Evolutionary conservation across 225 moss, liverwort and hornwort genomes (phyloP), one percentile per base, ranked within the genome.

Genomic region (Marchantia paleacea): DNA sequence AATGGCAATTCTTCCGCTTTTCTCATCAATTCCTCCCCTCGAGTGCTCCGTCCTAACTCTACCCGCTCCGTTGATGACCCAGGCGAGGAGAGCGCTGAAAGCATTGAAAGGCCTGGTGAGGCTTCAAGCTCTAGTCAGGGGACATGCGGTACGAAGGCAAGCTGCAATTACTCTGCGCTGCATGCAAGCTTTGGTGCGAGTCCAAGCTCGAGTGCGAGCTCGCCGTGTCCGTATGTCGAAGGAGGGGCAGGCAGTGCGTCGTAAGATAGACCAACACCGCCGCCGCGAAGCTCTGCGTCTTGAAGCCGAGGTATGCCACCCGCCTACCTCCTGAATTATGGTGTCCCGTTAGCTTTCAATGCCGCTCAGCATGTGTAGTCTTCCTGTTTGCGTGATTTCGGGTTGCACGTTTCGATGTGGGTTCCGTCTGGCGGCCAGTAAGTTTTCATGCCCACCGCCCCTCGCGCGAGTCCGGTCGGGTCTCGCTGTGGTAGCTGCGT

Each of bases 151-250:
- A 18, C 81, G 95, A 64, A 91, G 95, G 66, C 95, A 92, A 81
- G 95, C 93, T 58, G 95, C 93, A 66, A 91, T 95, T 5, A 91
- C 93, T 9, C 75, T 93, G 9, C 85, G 93, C 47, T 95, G 95
- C 72, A 95, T 95, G 95, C 93, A 95, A 86, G 95, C 95, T 1
- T 77, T 95, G 72, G 95, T 95, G 31, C 85, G 95, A 28, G 95
- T 95, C 62, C 95, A 95, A 83, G 95, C 95, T 73, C 89, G 95
- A 68, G 92, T 95, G 50, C 88, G 93, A 54, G 95, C 95, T 55
- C 93, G 95, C 31, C 85, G 86, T 7, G 95, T 93, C 22, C 85
- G 95, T 20, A 87, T 87, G 88, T 95, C 95, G 54, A 87, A 84
- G 20, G 87, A 92, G 53, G 95, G 95, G 7, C 90, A 87, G 76